These are phyloP conservation scores for Paramecium sonneborni DNA, from an alignment of 73 alveolate species.

Conservation along the genomic window DNA sequence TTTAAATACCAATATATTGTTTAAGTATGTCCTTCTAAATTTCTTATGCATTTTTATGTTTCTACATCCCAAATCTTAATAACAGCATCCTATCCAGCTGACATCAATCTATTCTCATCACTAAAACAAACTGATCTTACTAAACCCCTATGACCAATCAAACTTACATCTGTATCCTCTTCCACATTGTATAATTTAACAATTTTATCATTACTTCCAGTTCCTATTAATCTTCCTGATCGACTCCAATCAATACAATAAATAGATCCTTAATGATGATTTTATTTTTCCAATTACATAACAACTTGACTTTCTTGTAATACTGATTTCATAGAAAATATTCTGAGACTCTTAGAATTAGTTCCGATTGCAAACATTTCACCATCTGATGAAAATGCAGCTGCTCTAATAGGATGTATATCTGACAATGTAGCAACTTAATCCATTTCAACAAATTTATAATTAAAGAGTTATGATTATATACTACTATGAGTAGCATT, in stretches of 20 bases:
- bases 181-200: constrained; percentile 77
- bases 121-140: constrained; percentile 96
- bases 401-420: constrained; percentile 93
- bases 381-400: constrained; percentile 92
- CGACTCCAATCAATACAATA: constrained; percentile 95
- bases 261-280: constrained; percentile 95
- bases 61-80: constrained; percentile 97
- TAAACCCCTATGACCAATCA: constrained; percentile 94
- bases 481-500: not conserved
- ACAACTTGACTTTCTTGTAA: constrained; percentile 72
- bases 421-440: constrained; percentile 78
- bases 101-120: constrained; percentile 81
- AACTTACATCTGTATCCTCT: constrained; percentile 78
- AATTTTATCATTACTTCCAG: constrained; percentile 94
- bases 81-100: constrained; percentile 90
- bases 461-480: constrained; percentile 16
- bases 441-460: constrained; percentile 66
- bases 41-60: constrained; percentile 83
- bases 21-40: constrained; percentile 86
- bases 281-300: constrained; percentile 79
- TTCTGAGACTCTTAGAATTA: constrained; percentile 90
- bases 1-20: constrained; percentile 84
- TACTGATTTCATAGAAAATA: constrained; percentile 85
- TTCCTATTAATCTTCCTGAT: constrained; percentile 89
- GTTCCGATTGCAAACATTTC: constrained; percentile 96